Conservation (phyloP, 495 filamentous ascomycete genomes). For the Hypoxylon rickii region DNA sequence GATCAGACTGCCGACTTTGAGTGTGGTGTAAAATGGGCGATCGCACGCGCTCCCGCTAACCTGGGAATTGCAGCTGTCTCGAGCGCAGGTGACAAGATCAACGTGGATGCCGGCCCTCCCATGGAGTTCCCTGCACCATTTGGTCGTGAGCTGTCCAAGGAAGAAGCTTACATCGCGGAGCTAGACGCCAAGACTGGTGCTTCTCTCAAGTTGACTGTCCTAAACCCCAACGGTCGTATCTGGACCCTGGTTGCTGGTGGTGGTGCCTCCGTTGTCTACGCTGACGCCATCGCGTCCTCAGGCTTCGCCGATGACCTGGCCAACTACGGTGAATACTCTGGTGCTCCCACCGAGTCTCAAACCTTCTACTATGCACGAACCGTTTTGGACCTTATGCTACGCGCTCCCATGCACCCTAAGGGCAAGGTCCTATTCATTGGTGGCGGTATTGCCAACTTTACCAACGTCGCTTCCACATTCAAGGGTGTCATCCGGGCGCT, state of each 20-base stretch:
- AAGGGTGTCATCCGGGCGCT: conserved; percentile 99
- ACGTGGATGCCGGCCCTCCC: conserved; percentile 93
- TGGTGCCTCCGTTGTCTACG: conserved; percentile 99
- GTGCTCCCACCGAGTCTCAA: conserved; percentile 96
- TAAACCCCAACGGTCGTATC: conserved; percentile 88
- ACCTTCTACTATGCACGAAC: conserved; percentile 98
- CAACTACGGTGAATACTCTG: conserved; percentile 99
- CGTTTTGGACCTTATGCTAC: conserved; percentile 96
- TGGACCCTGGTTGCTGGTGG: conserved; percentile 99
- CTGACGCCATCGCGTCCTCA: conserved; percentile 95
- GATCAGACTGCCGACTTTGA: conserved; percentile 99
- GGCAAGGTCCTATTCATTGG: conserved; percentile 99
- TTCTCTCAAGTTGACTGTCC: conserved; percentile 95
- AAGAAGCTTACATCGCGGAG: conserved; percentile 98
- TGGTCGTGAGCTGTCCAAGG: conserved; percentile 95
- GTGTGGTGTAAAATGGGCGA: conserved; percentile 97
- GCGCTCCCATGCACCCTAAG: conserved; percentile 79
- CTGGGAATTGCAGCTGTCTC: conserved; percentile 72
- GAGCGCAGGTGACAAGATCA: conserved; percentile 72
- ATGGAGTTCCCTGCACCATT: conserved; percentile 99
- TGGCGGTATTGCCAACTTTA: conserved; percentile 99
- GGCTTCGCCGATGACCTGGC: conserved; percentile 95
- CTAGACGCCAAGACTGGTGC: conserved; percentile 99
- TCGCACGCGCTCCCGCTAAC: conserved; percentile 85
- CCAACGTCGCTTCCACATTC: conserved; percentile 95